Conservation (phyloP, 257 asterid species). For the Mitragyna speciosa region DNA sequence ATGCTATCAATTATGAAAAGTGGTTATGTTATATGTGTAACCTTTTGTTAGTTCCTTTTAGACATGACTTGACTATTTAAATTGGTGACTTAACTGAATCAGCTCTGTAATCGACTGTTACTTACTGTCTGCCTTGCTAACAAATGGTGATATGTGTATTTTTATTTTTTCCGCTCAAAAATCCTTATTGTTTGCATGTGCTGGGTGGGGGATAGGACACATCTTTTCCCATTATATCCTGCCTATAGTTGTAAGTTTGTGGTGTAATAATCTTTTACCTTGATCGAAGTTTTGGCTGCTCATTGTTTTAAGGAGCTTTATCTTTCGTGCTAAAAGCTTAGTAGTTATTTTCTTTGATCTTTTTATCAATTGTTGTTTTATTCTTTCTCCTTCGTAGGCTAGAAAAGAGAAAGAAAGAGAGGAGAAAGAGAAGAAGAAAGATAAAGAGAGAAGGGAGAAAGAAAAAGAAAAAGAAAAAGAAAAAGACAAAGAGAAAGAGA, state of each 20-base stretch:
- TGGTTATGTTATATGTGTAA: not conserved
- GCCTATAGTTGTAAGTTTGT: not conserved
- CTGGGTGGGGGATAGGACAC: not conserved
- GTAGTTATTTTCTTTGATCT: not conserved
- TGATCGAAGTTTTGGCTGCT: not conserved
- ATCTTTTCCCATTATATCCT: not conserved
- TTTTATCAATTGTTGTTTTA: not conserved
- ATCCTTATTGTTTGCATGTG: no score
- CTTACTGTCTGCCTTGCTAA: not conserved
- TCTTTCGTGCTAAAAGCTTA: not conserved
- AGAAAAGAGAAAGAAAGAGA: constrained; percentile 87
- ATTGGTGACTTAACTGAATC: not conserved
- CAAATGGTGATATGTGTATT: no score
- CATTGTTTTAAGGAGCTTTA: not conserved
- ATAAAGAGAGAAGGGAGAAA: constrained; percentile 49
- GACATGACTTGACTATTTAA: not conserved
- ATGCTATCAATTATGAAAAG: not conserved
- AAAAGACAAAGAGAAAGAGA: constrained; percentile 48
- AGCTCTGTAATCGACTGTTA: not conserved
- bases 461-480: constrained; percentile 30
- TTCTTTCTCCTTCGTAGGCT: constrained; percentile 42
- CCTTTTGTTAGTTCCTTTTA: not conserved
- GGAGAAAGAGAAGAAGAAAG: constrained; percentile 75
- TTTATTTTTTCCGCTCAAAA: no score
- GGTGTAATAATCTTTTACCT: not conserved